Base-by-base conservation (phyloP, 2,329 filamentous ascomycete species). In the Fusarium subglutinans region DNA sequence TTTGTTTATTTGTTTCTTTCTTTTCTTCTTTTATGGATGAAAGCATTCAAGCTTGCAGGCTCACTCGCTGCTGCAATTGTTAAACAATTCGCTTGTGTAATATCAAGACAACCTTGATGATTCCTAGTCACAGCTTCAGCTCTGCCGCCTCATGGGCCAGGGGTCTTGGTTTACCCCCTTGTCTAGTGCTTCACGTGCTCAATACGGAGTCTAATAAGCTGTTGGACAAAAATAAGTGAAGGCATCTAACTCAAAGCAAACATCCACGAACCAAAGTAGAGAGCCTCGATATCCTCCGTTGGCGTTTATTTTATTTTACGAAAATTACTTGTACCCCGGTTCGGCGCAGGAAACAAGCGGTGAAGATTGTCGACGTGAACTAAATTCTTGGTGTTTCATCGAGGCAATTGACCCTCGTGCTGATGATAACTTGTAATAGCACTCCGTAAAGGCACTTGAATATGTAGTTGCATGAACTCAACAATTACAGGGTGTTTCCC, bases 101-200 rank as follows among this genome's bases (percentile, higher is more conserved):
- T 59, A 63, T 11, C 24, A 33, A 62, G 56, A 41, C 41, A 40
- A 48, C 41, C 26, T 50, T 73, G 59, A 38, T 67, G 56, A 33
- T 60, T 55, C 50, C 62, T 35, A 51, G 58, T 57, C 50, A 63
- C 56, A 53, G 38, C 28, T 30, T 56, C 70, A 65, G 45, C 51
- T 70, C 66, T 50, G 44, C 70, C 66, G 51, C 66, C 54, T 57
- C 45, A 66, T 45, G 43, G 47, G 24, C 51, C 51, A 73, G 56
- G 56, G 60, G 62, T 59, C 35, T 20, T 48, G 28, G 13, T 28
- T 26, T 38, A 54, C 45, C 51, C 50, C 65, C 69, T 35, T 41
- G 54, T 61, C 56, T 68, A 74, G 71, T 44, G 61, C 48, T 57
- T 63, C 66, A 68, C 58, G 71, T 72, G 66, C 54, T 60, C 17